Evolutionary conservation across 2,329 filamentous ascomycete genomes (phyloP).

Genomic region (Emmonsia crescens): DNA sequence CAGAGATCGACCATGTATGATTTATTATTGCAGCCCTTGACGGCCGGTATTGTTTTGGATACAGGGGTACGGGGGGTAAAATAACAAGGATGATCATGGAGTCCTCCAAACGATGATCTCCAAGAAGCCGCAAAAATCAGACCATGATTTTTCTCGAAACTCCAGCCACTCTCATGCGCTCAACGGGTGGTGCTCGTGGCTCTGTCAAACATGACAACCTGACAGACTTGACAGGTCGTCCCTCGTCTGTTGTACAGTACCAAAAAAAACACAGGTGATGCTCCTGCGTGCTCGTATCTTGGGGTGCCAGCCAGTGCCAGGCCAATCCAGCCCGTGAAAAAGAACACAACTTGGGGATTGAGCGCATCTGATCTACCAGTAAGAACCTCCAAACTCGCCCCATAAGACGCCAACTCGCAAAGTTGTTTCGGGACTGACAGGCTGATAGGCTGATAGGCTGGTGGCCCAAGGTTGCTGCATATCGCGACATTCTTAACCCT

Average conservation of each 20-base stretch:
- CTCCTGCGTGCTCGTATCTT: not conserved
- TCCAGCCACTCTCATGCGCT: not conserved
- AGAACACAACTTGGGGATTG: not conserved
- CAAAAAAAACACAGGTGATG: not conserved
- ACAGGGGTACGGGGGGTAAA: not conserved
- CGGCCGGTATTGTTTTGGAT: not conserved
- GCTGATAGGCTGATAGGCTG: not conserved
- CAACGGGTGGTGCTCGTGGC: not conserved
- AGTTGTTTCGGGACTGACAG: conserved; percentile 1
- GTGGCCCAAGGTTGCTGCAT: not conserved
- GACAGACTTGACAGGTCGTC: not conserved
- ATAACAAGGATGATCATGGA: not conserved
- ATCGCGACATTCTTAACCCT: not conserved
- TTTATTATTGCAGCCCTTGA: not conserved
- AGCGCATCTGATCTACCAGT: not conserved
- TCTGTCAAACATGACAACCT: not conserved
- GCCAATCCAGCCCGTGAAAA: not conserved
- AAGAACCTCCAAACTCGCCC: not conserved
- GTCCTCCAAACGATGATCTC: not conserved
- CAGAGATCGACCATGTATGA: not conserved
- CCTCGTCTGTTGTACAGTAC: not conserved
- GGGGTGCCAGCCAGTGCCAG: no score
- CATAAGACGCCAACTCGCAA: not conserved
- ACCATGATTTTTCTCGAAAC: not conserved
- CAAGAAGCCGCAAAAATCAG: not conserved